Conservation (phyloP, 2,329 filamentous ascomycete genomes). For the Fusarium continuum region DNA sequence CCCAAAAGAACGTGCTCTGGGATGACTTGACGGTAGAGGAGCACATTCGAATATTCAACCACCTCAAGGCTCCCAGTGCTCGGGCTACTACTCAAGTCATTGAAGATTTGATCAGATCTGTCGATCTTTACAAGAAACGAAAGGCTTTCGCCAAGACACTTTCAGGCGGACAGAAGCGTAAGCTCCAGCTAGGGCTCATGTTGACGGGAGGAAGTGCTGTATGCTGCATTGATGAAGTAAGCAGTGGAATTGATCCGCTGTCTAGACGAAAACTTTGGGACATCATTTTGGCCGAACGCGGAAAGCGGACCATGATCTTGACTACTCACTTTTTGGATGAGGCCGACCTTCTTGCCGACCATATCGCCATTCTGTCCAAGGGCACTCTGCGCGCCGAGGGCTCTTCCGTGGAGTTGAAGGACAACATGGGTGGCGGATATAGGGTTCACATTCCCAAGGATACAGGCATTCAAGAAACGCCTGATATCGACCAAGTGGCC, state of each 20-base stretch:
- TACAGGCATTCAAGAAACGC: slow-evolving; percentile 56
- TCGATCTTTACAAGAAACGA: slow-evolving; percentile 80
- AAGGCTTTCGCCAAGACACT: slow-evolving; percentile 78
- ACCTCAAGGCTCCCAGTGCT: slow-evolving; percentile 72
- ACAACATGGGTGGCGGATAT: slow-evolving; percentile 84
- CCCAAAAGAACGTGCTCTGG: slow-evolving; percentile 95
- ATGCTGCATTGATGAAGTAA: slow-evolving; percentile 92
- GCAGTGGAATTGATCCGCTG: slow-evolving; percentile 85
- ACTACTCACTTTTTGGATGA: slow-evolving; percentile 96
- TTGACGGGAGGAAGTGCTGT: slow-evolving; percentile 88
- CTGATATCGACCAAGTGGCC: slow-evolving; percentile 63
- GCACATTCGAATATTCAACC: slow-evolving; percentile 85
- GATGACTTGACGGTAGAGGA: slow-evolving; percentile 86
- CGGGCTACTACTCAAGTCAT: slow-evolving; percentile 68
- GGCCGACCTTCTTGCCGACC: slow-evolving; percentile 87
- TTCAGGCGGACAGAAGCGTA: slow-evolving; percentile 91
- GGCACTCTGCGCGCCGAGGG: slow-evolving; percentile 83
- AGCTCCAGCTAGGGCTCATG: slow-evolving; percentile 94
- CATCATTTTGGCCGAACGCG: slow-evolving; percentile 86
- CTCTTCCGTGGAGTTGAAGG: slow-evolving; percentile 86
- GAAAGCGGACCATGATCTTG: slow-evolving; percentile 81
- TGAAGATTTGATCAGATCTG: slow-evolving; percentile 69
- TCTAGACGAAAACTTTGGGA: slow-evolving; percentile 93
- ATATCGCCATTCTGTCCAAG: slow-evolving; percentile 88
- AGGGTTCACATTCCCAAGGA: slow-evolving; percentile 77